Conservation (phyloP, 495 filamentous ascomycete genomes). For the Lentithecium fluviatile region DNA sequence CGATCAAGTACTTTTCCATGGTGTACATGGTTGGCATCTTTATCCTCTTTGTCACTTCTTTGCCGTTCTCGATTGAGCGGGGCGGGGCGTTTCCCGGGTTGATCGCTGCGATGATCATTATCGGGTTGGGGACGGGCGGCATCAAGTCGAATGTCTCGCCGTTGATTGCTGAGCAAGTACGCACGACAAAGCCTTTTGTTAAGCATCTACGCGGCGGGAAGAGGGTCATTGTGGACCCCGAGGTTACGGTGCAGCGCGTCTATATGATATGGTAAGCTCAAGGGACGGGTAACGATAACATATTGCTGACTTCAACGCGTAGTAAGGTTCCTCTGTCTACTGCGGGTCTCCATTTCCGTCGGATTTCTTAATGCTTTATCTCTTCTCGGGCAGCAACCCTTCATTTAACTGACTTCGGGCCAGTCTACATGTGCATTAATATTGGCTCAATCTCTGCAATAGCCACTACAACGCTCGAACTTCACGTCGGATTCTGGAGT, state of each 20-base stretch:
- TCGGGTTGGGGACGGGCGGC: slow-evolving; percentile 65
- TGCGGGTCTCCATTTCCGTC: too few species aligned
- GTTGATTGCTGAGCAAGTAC: slow-evolving; percentile 71
- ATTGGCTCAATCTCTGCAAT: slow-evolving; percentile 66
- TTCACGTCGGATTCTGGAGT: slow-evolving; percentile 68
- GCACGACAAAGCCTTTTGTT: slow-evolving; percentile 56
- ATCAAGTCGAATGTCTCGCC: slow-evolving; percentile 72
- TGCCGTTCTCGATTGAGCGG: slow-evolving; percentile 39
- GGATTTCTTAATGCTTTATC: too few species aligned
- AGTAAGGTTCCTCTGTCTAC: too few species aligned
- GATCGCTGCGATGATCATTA: slow-evolving; percentile 50
- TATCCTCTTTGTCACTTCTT: slow-evolving; percentile 42
- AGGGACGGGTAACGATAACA: too few species aligned
- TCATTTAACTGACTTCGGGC: too few species aligned
- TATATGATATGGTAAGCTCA: slow-evolving; percentile 64
- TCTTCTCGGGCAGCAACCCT: too few species aligned
- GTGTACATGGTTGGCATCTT: slow-evolving; percentile 46
- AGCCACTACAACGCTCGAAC: slow-evolving; percentile 65
- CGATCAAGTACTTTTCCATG: slow-evolving; percentile 57
- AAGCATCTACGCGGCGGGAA: slow-evolving; percentile 58
- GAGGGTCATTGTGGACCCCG: slow-evolving; percentile 72
- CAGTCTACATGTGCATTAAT: slow-evolving; percentile 75
- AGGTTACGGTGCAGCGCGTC: slow-evolving; percentile 70
- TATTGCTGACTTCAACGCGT: too few species aligned
- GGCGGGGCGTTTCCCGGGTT: slow-evolving; percentile 38